Evolutionary conservation across 192 early-diverging fungal species (phyloP).

Genomic region (Coemansia sp.): DNA sequence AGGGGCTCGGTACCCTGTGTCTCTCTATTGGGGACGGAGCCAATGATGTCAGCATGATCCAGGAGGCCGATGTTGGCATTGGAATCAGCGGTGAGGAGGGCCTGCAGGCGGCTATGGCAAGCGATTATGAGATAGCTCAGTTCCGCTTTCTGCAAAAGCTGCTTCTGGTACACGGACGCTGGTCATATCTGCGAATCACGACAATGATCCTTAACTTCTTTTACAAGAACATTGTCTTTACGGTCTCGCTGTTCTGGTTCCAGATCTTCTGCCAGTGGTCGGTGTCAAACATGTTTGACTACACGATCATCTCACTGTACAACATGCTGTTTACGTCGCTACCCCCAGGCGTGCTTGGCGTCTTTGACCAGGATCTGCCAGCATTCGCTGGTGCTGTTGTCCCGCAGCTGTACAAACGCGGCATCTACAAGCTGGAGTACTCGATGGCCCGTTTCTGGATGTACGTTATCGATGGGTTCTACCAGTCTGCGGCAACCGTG

Average conservation of each 20-base stretch:
- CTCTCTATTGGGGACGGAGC: slow-evolving; percentile 95
- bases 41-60: slow-evolving; percentile 98
- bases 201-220: slow-evolving; percentile 91
- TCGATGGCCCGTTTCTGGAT: slow-evolving; percentile 74
- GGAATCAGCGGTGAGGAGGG: slow-evolving; percentile 96
- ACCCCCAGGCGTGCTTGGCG: slow-evolving; percentile 70
- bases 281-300: slow-evolving; percentile 77
- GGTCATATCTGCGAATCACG: slow-evolving; percentile 84
- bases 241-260: slow-evolving; percentile 84
- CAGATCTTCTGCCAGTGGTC: slow-evolving; percentile 88
- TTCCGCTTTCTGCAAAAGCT: slow-evolving; percentile 83
- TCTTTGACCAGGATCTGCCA: slow-evolving; percentile 83
- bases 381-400: slow-evolving; percentile 63
- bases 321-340: slow-evolving; percentile 86
- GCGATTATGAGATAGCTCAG: slow-evolving; percentile 91
- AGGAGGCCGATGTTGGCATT: slow-evolving; percentile 92
- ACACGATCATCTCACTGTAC: slow-evolving; percentile 85
- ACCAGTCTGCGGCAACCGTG: slow-evolving; percentile 66
- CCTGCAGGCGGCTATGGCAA: slow-evolving; percentile 87
- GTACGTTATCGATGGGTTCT: slow-evolving; percentile 66
- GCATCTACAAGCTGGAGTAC: slow-evolving; percentile 71
- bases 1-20: slow-evolving; percentile 78
- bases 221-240: slow-evolving; percentile 94
- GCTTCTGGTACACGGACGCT: slow-evolving; percentile 89
- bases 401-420: slow-evolving; percentile 78